phyloP scores from a whole-genome alignment of 2,329 filamentous ascomycete species.

The Neurospora crassa region DNA sequence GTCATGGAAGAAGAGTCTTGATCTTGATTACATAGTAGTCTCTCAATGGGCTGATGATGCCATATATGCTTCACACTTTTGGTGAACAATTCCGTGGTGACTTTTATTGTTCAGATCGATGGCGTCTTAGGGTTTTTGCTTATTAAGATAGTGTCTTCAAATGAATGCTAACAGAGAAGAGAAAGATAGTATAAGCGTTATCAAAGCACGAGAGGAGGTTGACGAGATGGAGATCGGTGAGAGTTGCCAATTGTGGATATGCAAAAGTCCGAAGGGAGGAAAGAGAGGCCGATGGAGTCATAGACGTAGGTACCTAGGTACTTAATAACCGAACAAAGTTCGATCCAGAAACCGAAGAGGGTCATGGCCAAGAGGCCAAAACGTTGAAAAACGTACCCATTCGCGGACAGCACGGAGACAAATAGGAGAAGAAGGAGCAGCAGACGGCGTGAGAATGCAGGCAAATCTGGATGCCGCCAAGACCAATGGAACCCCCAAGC shows the following conservation, averaged over 20 bases:
- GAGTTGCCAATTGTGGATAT: not conserved
- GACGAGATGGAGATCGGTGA: not conserved
- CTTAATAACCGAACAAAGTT: not conserved
- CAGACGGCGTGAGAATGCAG: not conserved
- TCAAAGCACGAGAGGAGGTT: not conserved
- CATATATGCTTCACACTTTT: not conserved
- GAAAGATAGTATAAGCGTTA: not conserved
- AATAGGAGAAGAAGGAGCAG: not conserved
- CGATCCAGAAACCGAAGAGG: not conserved
- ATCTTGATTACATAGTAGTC: not conserved
- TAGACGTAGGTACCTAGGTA: not conserved
- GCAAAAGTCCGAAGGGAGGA: not conserved
- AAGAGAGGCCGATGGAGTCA: not conserved
- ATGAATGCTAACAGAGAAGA: not conserved
- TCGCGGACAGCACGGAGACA: not conserved
- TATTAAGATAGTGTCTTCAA: not conserved
- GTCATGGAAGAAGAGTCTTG: not conserved
- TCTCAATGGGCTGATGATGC: not conserved
- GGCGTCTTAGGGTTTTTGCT: not conserved
- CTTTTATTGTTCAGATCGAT: not conserved
- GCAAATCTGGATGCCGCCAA: not conserved
- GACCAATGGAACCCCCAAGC: not conserved
- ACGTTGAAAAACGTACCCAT: not conserved
- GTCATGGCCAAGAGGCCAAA: not conserved
- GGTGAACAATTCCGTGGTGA: not conserved